Evolutionary conservation across 331 rosid genomes (phyloP), one percentile per base, ranked within the genome.

Genomic region (Acacia concinna): DNA sequence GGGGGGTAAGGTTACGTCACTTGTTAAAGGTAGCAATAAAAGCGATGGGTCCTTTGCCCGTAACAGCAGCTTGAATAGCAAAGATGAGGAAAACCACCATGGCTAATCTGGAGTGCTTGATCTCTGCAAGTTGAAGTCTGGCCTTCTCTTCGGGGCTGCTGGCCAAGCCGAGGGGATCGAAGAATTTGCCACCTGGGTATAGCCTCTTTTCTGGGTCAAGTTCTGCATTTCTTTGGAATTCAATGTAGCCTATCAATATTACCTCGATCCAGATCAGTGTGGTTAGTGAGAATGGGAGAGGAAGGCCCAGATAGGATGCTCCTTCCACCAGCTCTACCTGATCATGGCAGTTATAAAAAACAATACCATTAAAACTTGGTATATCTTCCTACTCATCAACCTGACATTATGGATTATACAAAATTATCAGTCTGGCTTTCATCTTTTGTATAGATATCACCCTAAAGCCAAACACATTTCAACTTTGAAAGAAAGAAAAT

Each of bases 281-380:
- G 4, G 90, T 88, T 5, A 96, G 0, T 28, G 99, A 91, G 81
- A 96, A 96, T 1, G 99, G 99, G 14, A 96, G 97, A 0, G 99
- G 92, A 7, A 86, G 91, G 15, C 99, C 99, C 14, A 96, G 70
- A 92, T 96, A 96, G 8, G 99, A 91, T 30, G 99, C 65, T 0
- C 99, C 99, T 81, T 96, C 98, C 57, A 93, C 94, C 4, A 96
- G 85, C 89, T 96, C 99, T 54, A 96, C 99, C 99, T 96, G 88
- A 83, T 73, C 30, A 65, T 25, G 66, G 11, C 10, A 78, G 54
- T 73, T 43, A 44, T 1, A 12, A n/a, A n/a, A 49, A 18, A 30
- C 59, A 46, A 54, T 30, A 63, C 15, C 73, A 21, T 35, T 23
- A 68, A 68, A 40, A 28, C 68, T 60, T 27, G n/a, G n/a, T 28